These are phyloP conservation scores for Plantago ovata DNA, from an alignment of 257 asterid species.

Conservation along the genomic window DNA sequence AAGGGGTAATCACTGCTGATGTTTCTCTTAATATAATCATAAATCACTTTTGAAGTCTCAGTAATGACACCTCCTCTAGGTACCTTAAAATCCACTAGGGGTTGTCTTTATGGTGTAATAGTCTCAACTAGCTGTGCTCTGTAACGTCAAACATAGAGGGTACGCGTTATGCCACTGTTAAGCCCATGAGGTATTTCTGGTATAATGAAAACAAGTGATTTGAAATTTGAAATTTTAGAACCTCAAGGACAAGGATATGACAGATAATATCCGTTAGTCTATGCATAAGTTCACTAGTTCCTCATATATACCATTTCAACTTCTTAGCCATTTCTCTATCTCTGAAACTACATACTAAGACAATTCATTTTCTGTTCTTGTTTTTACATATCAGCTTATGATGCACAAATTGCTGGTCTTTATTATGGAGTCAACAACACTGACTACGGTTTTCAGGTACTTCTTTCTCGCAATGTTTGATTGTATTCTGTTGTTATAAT, in stretches of 20 bases:
- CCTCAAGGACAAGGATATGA: background rate
- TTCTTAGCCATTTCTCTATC: constrained; percentile 12
- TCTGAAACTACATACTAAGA: constrained; percentile 8
- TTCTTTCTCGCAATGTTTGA: constrained; percentile 14
- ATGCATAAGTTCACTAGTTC: background rate
- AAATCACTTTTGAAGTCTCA: background rate
- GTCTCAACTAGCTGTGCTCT: too few relatives aligned
- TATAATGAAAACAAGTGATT: background rate
- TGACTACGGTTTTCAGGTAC: constrained; percentile 84
- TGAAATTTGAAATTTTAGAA: background rate
- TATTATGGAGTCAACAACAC: constrained; percentile 63
- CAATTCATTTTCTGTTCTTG: constrained; percentile 9
- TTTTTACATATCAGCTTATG: constrained; percentile 66
- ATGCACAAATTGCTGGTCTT: constrained; percentile 98
- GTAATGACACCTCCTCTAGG: background rate
- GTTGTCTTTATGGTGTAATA: background rate
- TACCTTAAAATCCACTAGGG: background rate
- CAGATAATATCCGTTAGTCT: background rate
- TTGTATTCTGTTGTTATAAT: constrained; percentile 7
- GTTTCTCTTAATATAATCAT: background rate
- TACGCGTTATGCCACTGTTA: background rate
- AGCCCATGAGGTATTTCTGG: background rate
- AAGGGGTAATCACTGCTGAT: constrained; percentile 1
- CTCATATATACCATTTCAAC: constrained; percentile 13
- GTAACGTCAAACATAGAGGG: too few relatives aligned